Base-by-base conservation (phyloP, 306 rosid species). In the Gleditsia sinensis region DNA sequence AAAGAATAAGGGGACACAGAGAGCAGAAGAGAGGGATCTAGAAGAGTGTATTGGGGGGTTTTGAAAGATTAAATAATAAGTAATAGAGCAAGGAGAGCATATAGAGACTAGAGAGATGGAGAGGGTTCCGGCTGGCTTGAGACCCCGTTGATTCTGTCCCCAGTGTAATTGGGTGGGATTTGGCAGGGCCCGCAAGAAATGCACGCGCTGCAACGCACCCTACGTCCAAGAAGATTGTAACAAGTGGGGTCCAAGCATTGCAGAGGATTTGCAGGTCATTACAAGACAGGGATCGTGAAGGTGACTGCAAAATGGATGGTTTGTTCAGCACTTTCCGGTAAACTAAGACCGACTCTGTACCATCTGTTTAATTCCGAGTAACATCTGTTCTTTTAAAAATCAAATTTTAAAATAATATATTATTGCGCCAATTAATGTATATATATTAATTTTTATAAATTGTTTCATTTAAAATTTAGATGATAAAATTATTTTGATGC, bases 11-110 rank as follows among this genome's bases (percentile, higher is more conserved):
- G n/a, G 43, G 51, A 20, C 13, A 58, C 0, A 23, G 24, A 51
- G 19, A 36, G 34, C 72, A 7, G 53, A 53, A 16, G 42, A 37
- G 87, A 86, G 90, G 88, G 75, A 85, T 87, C 89, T 79, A 68
- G 92, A 90, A 84, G 83, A 72, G 78, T 79, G 71, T 65, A 23
- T 32, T 30, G 71, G 48, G 12, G 73, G 85, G 76, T 45, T 17
- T 25, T 19, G 66, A 25, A 9, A 39, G n/a, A 23, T 33, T 60
- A 53, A 55, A 27, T 11, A 58, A 32, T 9, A 21, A 46, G 24
- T 3, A 16, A 49, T 12, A 50, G 0, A 50, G 2, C 0, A 12
- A 45, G 28, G 1, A 55, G 6, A 4, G 0, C 2, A 25, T 0
- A 1, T 27, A 2, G 39, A 51, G 17, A 2, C 3, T 12, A 39